Evolutionary conservation across 2,329 filamentous ascomycete species (phyloP).

Genomic region (Apiospora saccharicola): DNA sequence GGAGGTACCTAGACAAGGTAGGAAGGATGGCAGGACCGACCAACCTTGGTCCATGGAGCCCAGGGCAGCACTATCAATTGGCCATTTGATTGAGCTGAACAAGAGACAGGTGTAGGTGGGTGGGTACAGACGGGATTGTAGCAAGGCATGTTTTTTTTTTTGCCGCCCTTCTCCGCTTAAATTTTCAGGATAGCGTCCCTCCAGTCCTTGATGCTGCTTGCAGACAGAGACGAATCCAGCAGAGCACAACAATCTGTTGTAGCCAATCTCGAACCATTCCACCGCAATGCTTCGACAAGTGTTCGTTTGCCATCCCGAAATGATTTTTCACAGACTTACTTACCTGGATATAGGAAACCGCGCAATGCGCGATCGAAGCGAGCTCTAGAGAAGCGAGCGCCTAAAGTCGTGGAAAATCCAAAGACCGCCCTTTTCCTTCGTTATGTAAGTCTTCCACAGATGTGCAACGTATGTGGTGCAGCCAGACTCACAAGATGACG

Average conservation of each 20-base stretch:
- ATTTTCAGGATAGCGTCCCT: slow-evolving; percentile 16
- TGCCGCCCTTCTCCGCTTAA: slow-evolving; percentile 23
- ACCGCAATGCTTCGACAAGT: slow-evolving; percentile 28
- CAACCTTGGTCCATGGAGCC: too few relatives aligned
- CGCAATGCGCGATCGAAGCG: slow-evolving; percentile 88
- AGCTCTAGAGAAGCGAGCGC: slow-evolving; percentile 90
- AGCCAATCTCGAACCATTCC: not conserved
- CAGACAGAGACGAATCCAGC: not conserved
- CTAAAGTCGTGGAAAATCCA: slow-evolving; percentile 87
- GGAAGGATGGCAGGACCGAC: not conserved
- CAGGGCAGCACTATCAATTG: not conserved
- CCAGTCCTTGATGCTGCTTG: slow-evolving; percentile 6
- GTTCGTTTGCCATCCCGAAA: slow-evolving; percentile 1
- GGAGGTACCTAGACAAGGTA: too few relatives aligned
- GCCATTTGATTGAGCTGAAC: too few relatives aligned
- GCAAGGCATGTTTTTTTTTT: not conserved
- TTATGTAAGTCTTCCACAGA: not conserved
- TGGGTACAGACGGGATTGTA: too few relatives aligned
- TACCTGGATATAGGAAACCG: slow-evolving; percentile 56
- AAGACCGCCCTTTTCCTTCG: slow-evolving; percentile 86
- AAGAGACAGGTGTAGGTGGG: too few relatives aligned
- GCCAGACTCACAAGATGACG: slow-evolving; percentile 25
- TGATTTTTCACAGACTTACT: not conserved
- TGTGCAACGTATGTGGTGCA: not conserved
- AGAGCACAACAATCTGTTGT: slow-evolving; percentile 2